Percentiles rank a stretch among this genome's conserved stretches.
Conservation (phyloP, 2,329 filamentous ascomycete genomes). For the Aureobasidium sp. region DNA sequence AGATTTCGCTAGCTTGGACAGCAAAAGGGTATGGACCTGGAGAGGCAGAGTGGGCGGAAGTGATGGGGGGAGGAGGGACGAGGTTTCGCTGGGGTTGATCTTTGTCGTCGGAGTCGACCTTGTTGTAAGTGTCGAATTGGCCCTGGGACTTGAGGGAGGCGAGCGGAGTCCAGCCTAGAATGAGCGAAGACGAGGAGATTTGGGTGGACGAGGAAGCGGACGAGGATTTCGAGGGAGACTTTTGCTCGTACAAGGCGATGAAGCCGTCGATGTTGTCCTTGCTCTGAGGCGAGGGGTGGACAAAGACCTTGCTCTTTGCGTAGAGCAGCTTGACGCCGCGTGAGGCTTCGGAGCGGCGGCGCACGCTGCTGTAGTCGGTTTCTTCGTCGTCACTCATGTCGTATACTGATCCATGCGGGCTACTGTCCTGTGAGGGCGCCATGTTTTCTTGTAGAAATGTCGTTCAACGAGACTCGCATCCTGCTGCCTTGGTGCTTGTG, state of each 20-base stretch:
- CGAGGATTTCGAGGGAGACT: constrained; percentile 51
- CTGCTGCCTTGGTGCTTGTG: constrained; percentile 17
- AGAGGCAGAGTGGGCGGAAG: constrained; percentile 76
- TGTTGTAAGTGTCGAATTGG: constrained; percentile 85
- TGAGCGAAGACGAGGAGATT: constrained; percentile 72
- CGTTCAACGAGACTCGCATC: not conserved
- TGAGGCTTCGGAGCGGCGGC: constrained; percentile 77
- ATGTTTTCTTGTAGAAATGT: not conserved
- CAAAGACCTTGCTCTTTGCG: constrained; percentile 98
- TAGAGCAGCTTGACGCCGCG: constrained; percentile 93
- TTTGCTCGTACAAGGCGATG: constrained; percentile 93
- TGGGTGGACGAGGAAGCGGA: constrained; percentile 47
- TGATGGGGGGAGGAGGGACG: constrained; percentile 90
- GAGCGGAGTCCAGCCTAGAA: constrained; percentile 96
- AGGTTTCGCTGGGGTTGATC: constrained; percentile 87
- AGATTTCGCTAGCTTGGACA: constrained; percentile 89
- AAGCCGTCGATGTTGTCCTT: constrained; percentile 98
- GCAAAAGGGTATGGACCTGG: constrained; percentile 91
- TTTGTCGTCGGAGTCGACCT: constrained; percentile 88
- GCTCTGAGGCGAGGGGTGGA: constrained; percentile 91
- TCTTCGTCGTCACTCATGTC: constrained; percentile 98
- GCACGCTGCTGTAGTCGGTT: constrained; percentile 94
- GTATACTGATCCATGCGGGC: constrained; percentile 87
- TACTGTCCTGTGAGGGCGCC: not conserved
- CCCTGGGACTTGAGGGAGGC: constrained; percentile 81